phyloP scores from a whole-genome alignment of 179 eudicot genomes.

The Silene coronaria region DNA sequence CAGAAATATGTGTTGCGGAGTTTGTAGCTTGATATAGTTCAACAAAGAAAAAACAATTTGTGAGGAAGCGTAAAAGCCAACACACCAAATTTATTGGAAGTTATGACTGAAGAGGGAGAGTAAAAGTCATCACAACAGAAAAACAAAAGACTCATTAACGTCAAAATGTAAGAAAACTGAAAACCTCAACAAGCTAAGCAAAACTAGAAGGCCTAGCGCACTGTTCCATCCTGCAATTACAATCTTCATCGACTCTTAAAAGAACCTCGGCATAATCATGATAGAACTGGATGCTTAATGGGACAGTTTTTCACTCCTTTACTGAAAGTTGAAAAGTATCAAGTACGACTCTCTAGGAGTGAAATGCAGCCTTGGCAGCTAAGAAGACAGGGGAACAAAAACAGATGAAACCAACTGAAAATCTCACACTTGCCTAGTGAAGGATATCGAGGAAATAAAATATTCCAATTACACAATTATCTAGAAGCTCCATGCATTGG shows the following conservation, averaged over 20 bases:
- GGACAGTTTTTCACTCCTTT: background rate
- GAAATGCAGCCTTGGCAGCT: background rate
- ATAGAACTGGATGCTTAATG: background rate
- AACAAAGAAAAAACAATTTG: background rate
- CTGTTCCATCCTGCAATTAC: background rate
- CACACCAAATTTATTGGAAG: background rate
- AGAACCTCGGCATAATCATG: conserved; percentile 2
- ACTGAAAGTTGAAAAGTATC: background rate
- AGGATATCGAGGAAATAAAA: background rate
- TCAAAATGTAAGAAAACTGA: conserved; percentile 8
- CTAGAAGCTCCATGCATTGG: background rate
- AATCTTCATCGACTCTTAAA: conserved; percentile 2
- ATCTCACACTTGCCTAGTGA: background rate
- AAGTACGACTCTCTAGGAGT: background rate
- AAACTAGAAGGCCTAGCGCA: background rate
- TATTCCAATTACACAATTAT: background rate
- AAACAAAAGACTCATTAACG: background rate
- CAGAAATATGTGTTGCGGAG: background rate
- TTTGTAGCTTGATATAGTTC: background rate
- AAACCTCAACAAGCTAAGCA: conserved; percentile 2
- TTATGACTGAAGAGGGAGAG: background rate
- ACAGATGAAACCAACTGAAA: background rate
- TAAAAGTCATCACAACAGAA: background rate
- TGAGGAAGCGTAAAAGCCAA: background rate
- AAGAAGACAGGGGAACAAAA: conserved; percentile 12